These are phyloP conservation scores for Pisolithus thermaeus DNA, from an alignment of 1,284 basidiomycete genomes.

Conservation along the genomic window DNA sequence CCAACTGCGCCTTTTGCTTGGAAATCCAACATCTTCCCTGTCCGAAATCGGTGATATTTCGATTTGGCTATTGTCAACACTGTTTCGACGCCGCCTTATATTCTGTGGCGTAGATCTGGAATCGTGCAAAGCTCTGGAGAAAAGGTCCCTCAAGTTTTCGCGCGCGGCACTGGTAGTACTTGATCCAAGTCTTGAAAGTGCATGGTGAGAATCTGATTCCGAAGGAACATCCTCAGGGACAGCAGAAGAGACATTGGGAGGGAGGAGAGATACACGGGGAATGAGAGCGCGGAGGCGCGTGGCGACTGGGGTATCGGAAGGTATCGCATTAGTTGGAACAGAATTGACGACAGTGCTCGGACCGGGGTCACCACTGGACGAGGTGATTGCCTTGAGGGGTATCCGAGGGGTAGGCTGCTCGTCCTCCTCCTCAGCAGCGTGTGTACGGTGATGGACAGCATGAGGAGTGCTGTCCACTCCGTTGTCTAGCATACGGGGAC, in stretches of 20 bases:
- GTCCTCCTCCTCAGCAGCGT: conserved; percentile 38
- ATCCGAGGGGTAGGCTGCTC: conserved; percentile 46
- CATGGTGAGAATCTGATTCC: conserved; percentile 59
- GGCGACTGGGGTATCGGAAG: conserved; percentile 41
- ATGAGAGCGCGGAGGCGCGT: conserved; percentile 52
- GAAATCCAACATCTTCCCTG: conserved; percentile 39
- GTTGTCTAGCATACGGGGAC: conserved; percentile 23
- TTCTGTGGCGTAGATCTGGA: conserved; percentile 59
- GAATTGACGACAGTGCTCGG: conserved; percentile 11
- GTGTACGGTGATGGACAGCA: conserved; percentile 23
- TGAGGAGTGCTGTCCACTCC: conserved; percentile 28
- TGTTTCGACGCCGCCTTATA: conserved; percentile 36
- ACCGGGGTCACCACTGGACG: conserved; percentile 18
- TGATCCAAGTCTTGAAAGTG: conserved; percentile 37
- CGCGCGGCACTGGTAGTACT: conserved; percentile 45
- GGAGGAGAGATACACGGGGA: conserved; percentile 34
- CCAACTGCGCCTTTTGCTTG: conserved; percentile 49
- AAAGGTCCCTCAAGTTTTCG: conserved; percentile 56
- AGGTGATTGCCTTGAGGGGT: conserved; percentile 20
- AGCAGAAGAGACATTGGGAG: conserved; percentile 27
- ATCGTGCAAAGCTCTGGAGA: conserved; percentile 55
- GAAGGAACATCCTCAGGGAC: conserved; percentile 35
- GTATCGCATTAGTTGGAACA: conserved; percentile 18
- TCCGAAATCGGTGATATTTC: conserved; percentile 48
- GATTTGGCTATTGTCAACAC: conserved; percentile 55